Evolutionary conservation across 2,329 filamentous ascomycete species (phyloP).

Genomic region (Phialophora macrospora): DNA sequence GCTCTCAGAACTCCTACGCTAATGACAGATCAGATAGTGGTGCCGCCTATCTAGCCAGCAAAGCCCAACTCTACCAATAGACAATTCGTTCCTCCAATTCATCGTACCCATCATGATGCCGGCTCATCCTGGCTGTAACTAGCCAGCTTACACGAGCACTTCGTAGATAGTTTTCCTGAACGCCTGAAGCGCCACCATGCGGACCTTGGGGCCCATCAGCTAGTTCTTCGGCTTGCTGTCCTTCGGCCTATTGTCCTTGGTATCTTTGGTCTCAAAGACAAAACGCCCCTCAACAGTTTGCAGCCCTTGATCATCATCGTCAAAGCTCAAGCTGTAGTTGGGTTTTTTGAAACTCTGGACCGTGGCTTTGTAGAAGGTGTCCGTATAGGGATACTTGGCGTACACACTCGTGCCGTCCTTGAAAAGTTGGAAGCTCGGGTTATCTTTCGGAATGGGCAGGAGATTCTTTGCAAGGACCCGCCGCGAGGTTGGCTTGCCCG

Average conservation of each 20-base stretch:
- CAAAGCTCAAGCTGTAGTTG: conserved; percentile 68
- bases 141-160: not conserved
- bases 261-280: conserved; percentile 70
- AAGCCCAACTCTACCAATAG: conserved; percentile 30
- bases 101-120: not conserved
- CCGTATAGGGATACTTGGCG: conserved; percentile 80
- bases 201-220: not conserved
- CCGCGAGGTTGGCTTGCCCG: conserved; percentile 46
- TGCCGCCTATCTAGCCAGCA: conserved; percentile 49
- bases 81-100: not conserved
- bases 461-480: conserved; percentile 74
- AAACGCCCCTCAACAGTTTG: conserved; percentile 72
- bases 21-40: conserved; percentile 45
- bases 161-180: not conserved
- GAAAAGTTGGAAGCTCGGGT: conserved; percentile 65
- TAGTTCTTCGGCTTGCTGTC: conserved; percentile 1
- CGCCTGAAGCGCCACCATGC: not conserved
- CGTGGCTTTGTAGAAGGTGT: conserved; percentile 83
- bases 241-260: conserved; percentile 13
- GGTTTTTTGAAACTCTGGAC: conserved; percentile 67
- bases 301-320: conserved; percentile 75
- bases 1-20: conserved; percentile 4
- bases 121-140: not conserved
- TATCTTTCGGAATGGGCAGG: conserved; percentile 72
- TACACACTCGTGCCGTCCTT: conserved; percentile 71